Evolutionary conservation across 805 yeast genomes (phyloP).

Genomic region (Spathaspora passalidarum): DNA sequence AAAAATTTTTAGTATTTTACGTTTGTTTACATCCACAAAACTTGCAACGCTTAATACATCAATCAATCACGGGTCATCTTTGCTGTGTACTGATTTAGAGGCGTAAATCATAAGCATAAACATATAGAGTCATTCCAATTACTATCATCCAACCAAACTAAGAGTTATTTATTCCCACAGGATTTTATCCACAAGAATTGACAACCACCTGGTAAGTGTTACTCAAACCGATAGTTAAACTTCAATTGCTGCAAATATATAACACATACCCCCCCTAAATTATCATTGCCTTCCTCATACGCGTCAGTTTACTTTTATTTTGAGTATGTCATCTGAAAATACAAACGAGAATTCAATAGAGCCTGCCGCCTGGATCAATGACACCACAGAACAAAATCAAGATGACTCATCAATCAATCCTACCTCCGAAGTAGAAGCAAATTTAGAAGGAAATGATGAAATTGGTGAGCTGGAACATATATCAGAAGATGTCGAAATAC

Average conservation of each 20-base stretch:
- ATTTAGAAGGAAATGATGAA: background rate
- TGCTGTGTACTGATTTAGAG: background rate
- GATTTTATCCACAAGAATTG: background rate
- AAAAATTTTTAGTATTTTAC: background rate
- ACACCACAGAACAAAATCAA: background rate
- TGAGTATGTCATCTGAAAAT: background rate
- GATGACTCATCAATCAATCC: background rate
- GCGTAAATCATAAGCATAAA: background rate
- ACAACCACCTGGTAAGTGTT: background rate
- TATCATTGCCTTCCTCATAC: background rate
- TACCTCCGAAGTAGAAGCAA: background rate
- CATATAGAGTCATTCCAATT: background rate
- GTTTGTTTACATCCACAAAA: constrained; percentile 1
- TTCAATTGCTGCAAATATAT: background rate
- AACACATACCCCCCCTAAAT: background rate
- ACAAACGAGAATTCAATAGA: background rate
- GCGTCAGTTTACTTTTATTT: background rate
- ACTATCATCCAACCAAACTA: background rate
- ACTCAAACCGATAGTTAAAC: background rate
- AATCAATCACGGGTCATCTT: background rate
- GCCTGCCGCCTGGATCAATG: background rate
- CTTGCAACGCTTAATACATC: constrained; percentile 1
- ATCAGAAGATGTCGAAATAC: background rate
- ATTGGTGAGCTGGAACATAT: background rate
- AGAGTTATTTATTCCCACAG: background rate